These are phyloP conservation scores for Grosmannia penicillata DNA, from an alignment of 2,329 filamentous ascomycete genomes.

Conservation along the genomic window DNA sequence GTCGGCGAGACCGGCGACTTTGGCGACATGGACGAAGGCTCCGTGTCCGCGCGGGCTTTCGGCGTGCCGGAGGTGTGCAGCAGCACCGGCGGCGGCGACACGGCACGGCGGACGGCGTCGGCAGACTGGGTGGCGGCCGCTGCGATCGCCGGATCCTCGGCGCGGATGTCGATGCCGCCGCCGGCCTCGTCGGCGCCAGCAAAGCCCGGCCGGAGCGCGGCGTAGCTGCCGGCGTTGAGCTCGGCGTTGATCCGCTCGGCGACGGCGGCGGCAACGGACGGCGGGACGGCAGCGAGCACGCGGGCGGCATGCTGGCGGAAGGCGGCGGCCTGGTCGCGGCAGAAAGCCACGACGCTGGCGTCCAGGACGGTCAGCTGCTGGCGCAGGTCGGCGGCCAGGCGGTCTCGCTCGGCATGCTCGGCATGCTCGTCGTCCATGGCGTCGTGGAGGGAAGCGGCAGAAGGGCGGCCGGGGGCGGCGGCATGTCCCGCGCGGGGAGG, in stretches of 20 bases:
- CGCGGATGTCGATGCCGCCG: background rate
- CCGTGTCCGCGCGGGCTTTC: constrained; percentile 19
- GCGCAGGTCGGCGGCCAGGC: constrained; percentile 33
- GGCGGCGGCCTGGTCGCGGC: constrained; percentile 39
- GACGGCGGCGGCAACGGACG: constrained; percentile 30
- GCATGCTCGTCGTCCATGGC: constrained; percentile 9
- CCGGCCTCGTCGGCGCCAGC: constrained; percentile 16
- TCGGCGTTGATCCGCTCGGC: constrained; percentile 27
- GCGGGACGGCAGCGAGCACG: constrained; percentile 31
- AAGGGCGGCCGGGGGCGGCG: background rate
- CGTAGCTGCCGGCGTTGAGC: constrained; percentile 21
- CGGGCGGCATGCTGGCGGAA: constrained; percentile 39
- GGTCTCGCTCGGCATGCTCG: constrained; percentile 10
- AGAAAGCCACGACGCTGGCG: constrained; percentile 39
- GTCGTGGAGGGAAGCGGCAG: background rate
- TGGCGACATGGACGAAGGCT: background rate
- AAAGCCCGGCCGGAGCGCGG: constrained; percentile 22
- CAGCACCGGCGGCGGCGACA: constrained; percentile 24
- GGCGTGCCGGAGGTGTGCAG: constrained; percentile 22
- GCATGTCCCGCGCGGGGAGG: too few relatives aligned
- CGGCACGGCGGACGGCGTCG: constrained; percentile 8
- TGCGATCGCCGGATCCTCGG: background rate
- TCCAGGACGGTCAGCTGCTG: constrained; percentile 41
- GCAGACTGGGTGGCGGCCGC: background rate
- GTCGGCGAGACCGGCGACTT: constrained; percentile 7